A percentile compares a stretch with the other conserved stretches of the same genome.
Conservation (phyloP, 2,329 filamentous ascomycete species). For the Aureobasidium melanogenum region DNA sequence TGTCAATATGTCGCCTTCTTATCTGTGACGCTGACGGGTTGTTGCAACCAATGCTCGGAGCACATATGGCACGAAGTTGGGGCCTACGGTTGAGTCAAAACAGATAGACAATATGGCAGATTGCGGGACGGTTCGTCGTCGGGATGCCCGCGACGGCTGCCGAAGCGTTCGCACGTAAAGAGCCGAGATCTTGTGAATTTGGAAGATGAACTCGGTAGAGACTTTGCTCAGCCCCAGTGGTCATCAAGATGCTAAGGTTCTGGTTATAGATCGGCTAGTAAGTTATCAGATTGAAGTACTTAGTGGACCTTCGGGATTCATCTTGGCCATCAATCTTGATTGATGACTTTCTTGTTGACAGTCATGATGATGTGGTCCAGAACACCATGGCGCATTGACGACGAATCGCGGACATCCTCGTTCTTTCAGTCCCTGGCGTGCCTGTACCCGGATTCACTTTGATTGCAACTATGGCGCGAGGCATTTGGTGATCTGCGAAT, state of each 20-base stretch:
- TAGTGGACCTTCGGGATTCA: background rate
- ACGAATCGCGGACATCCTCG: background rate
- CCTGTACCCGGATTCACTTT: background rate
- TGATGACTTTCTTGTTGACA: background rate
- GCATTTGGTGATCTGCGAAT: conserved; percentile 2
- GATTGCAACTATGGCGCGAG: conserved; percentile 1
- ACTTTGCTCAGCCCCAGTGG: background rate
- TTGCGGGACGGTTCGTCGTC: conserved; percentile 6
- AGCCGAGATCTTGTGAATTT: background rate
- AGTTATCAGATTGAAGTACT: background rate
- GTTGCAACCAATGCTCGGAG: background rate
- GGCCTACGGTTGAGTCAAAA: background rate
- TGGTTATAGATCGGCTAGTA: background rate
- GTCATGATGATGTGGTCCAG: background rate
- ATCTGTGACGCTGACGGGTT: background rate
- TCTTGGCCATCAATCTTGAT: background rate
- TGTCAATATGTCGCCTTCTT: background rate
- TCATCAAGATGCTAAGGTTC: background rate
- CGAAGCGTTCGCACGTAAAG: conserved; percentile 2
- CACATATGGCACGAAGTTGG: background rate
- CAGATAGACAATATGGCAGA: background rate
- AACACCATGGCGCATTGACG: background rate
- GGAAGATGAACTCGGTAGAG: background rate
- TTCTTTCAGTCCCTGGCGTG: background rate
- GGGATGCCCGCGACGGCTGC: background rate